These are phyloP conservation scores for Trypanosoma cruzi DNA, from an alignment of 208 protist genomes.

Conservation along the genomic window DNA sequence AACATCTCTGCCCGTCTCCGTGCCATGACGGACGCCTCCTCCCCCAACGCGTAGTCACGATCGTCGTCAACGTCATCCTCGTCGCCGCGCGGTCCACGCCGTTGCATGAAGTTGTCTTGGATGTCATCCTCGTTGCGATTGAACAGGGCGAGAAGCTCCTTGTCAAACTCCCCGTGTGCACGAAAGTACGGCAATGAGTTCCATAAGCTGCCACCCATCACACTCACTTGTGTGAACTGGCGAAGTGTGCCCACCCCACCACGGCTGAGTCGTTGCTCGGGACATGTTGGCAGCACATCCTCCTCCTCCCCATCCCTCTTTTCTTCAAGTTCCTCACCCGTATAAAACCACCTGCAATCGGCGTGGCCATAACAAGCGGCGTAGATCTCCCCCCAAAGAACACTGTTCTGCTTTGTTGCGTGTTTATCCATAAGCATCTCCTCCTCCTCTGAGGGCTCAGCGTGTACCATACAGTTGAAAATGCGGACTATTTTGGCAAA, in stretches of 20 bases:
- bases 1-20: conserved; percentile 49
- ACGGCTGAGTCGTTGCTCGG: conserved; percentile 27
- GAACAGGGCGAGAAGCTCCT: conserved; percentile 49
- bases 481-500: conserved; percentile 69
- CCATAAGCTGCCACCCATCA: conserved; percentile 38
- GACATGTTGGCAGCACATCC: background rate
- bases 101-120: background rate
- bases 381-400: conserved; percentile 67
- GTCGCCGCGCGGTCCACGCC: background rate
- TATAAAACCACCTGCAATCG: background rate
- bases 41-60: background rate
- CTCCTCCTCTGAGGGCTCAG: conserved; percentile 54
- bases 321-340: background rate
- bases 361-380: conserved; percentile 49
- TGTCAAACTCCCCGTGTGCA: conserved; percentile 45
- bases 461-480: conserved; percentile 71
- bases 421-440: conserved; percentile 50
- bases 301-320: background rate
- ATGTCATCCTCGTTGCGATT: conserved; percentile 18
- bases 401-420: conserved; percentile 42
- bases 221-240: conserved; percentile 61
- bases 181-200: conserved; percentile 56
- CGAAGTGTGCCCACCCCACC: conserved; percentile 42
- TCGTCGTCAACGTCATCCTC: background rate
- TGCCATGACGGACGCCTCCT: conserved; percentile 25